Percentiles rank a stretch among this genome's conserved stretches.
Conservation (phyloP, 129 eudicot genomes). For the Heracleum sosnowskyi region DNA sequence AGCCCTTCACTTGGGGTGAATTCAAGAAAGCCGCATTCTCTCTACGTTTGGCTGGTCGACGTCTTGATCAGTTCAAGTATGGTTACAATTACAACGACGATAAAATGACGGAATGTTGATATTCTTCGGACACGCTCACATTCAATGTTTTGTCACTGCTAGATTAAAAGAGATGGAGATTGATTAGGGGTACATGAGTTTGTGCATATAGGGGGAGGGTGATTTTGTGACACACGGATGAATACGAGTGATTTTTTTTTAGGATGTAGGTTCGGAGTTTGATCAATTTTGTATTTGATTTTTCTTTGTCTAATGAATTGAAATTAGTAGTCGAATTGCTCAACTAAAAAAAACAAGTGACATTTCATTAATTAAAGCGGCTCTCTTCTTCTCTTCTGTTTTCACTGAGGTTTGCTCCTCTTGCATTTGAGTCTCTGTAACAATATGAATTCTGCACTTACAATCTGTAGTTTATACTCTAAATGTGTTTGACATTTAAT, state of each 20-base stretch:
- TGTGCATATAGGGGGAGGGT: conserved; percentile 1
- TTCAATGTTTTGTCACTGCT: neutral
- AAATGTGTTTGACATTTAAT: too few relatives aligned
- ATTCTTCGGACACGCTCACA: neutral
- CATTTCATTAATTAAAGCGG: too few relatives aligned
- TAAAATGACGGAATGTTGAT: neutral
- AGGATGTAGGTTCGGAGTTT: neutral
- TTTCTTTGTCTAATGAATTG: neutral
- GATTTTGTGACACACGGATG: neutral
- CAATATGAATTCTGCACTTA: too few relatives aligned
- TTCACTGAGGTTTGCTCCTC: too few relatives aligned
- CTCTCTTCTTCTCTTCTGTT: too few relatives aligned
- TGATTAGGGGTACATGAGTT: neutral
- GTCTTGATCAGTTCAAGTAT: conserved; percentile 35
- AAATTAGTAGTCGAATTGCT: neutral
- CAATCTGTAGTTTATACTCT: too few relatives aligned
- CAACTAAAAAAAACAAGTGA: too few relatives aligned
- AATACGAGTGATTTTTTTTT: neutral
- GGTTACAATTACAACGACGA: neutral
- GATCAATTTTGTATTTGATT: neutral
- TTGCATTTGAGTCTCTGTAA: too few relatives aligned
- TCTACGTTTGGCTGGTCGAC: conserved; percentile 38
- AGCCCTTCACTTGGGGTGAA: conserved; percentile 44
- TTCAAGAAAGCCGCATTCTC: conserved; percentile 35
- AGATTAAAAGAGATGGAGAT: neutral